phyloP scores from a whole-genome alignment of 495 filamentous ascomycete species.

The Pyronema domesticum region DNA sequence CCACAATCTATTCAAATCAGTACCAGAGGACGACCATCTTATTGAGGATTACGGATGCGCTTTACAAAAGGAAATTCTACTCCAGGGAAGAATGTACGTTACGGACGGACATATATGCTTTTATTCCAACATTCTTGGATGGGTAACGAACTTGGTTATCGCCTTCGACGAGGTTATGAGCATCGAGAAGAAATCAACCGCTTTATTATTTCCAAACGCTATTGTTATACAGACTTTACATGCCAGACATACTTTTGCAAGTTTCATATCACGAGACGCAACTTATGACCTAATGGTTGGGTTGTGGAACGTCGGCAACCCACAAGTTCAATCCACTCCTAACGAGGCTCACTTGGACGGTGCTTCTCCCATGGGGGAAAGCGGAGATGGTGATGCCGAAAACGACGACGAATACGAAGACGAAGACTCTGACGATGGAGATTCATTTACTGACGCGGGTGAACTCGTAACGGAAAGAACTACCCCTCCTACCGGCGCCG shows the following conservation, averaged over 20 bases:
- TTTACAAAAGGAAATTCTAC: conserved; percentile 83
- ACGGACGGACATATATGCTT: conserved; percentile 97
- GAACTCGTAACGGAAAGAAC: conserved; percentile 45
- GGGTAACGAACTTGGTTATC: conserved; percentile 92
- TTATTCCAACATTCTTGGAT: conserved; percentile 95
- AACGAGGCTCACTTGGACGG: conserved; percentile 67
- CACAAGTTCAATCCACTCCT: conserved; percentile 66
- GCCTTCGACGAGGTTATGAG: conserved; percentile 95
- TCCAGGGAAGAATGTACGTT: conserved; percentile 85
- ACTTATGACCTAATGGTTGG: conserved; percentile 94
- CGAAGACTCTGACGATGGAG: conserved; percentile 38
- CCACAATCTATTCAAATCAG: conserved; percentile 80
- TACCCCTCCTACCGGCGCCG: conserved; percentile 42
- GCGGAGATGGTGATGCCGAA: conserved; percentile 41
- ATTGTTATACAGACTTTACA: conserved; percentile 93
- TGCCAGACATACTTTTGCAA: conserved; percentile 87
- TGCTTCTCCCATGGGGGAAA: conserved; percentile 26
- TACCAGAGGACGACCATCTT: conserved; percentile 92
- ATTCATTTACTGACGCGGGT: conserved; percentile 61
- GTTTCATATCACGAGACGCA: conserved; percentile 80
- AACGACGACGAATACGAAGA: conserved; percentile 46
- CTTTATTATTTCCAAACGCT: conserved; percentile 90
- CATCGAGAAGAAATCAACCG: conserved; percentile 91
- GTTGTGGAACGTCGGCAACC: conserved; percentile 95
- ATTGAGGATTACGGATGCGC: conserved; percentile 98